Evolutionary conservation across 768 basidiomycete genomes (phyloP), one percentile per base, ranked within the genome.

Genomic region (Mrakia frigida): DNA sequence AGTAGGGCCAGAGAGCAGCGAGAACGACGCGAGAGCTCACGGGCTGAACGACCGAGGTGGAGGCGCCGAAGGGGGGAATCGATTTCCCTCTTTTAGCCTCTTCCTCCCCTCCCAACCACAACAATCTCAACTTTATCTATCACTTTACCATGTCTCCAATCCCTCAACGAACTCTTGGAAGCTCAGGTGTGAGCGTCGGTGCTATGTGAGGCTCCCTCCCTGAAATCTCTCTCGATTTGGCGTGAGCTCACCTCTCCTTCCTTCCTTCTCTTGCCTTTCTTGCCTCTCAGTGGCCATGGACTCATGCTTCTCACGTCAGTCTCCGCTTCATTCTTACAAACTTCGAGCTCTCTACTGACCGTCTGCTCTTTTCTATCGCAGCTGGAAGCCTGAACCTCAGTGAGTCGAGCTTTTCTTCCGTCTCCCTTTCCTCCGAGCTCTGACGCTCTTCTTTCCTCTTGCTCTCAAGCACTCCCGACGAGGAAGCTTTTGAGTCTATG

Each of bases 401-500:
- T 50, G 37, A 46, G 71, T 14, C 14, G 33, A 16, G 37, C 52
- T 16, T 37, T 3, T 50, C 3, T 35, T 23, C 31, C 33, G 60
- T 52, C 35, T n/a, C 18, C 23, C 33, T 21, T 52, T 37, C 33
- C 39, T 56, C 37, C n/a, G 46, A 37, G 35, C 35, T 71, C 16
- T 56, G 28, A 56, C 46, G 61, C 63, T 39, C 31, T 35, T 37
- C 68, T 25, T 43, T 41, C 41, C 68, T 69, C 35, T 14, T 7
- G 25, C 41, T 65, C 33, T 65, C 18, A 33, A 65, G 63, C 46
- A 82, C 86, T 46, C 83, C 87, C 1, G 89, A 91, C 74, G 88
- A 88, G 73, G 85, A 88, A 46, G 87, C 87, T 13, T 90, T 91
- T 77, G 87, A 86, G 31, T 84, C 88, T 2, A 89, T 91, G 83